Percentiles rank a stretch among this genome's conserved stretches.
Conservation (phyloP, 129 eudicot genomes). For the Ambrosia trifida region DNA sequence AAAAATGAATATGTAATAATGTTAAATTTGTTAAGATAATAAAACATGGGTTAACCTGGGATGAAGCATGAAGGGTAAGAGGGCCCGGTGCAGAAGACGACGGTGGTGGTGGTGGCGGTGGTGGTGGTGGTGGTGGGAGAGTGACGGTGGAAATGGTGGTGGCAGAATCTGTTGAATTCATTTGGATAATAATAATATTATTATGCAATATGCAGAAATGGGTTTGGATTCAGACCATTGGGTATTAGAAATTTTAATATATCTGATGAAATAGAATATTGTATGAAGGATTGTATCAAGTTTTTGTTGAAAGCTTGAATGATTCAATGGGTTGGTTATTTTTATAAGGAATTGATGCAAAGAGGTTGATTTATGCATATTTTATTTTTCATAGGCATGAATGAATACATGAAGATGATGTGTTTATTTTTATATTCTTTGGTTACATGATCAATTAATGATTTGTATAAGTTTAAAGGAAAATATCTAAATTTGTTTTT, state of each 20-base stretch:
- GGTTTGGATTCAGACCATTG: slow-evolving; percentile 19
- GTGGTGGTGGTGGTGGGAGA: slow-evolving; percentile 25
- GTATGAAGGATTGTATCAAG: slow-evolving; percentile 6
- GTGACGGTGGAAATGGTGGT: slow-evolving; percentile 29
- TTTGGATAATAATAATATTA: slow-evolving; percentile 6
- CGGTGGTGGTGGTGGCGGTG: slow-evolving; percentile 23
- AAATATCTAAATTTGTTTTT: too few relatives aligned
- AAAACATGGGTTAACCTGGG: background rate
- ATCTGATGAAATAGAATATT: background rate
- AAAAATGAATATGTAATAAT: slow-evolving; percentile 12
- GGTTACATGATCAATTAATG: background rate
- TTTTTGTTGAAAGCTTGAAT: slow-evolving; percentile 23
- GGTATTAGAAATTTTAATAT: slow-evolving; percentile 1
- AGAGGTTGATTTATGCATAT: background rate
- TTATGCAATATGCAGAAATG: background rate
- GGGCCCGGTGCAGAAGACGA: slow-evolving; percentile 21
- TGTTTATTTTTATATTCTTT: background rate
- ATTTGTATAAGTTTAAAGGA: background rate
- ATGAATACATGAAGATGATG: background rate
- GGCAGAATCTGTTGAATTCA: slow-evolving; percentile 32
- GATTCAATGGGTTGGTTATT: slow-evolving; percentile 20
- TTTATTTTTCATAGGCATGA: background rate
- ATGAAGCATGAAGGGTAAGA: slow-evolving; percentile 18
- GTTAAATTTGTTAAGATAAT: background rate
- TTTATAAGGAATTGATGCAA: slow-evolving; percentile 8